Evolutionary conservation across 768 basidiomycete genomes (phyloP), one percentile per base, ranked within the genome.

Genomic region (Gymnopilus junonius): DNA sequence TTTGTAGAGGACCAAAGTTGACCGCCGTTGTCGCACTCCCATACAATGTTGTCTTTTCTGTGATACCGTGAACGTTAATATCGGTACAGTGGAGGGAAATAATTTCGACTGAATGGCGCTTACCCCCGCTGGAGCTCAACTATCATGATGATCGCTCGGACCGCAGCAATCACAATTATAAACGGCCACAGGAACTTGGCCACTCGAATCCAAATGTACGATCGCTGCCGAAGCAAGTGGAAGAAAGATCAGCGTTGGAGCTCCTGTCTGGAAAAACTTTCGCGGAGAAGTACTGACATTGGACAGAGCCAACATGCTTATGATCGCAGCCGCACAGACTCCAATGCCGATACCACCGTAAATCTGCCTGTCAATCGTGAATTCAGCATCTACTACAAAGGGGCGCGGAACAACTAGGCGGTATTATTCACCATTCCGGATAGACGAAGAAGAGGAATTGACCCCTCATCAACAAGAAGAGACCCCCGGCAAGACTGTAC

Each of bases 21-120:
- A 4, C 89, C 88, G 17, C 89, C 90, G 65, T 92, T 86, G 67
- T 83, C 79, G 72, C 90, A 91, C 75, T 90, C 88, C 89, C 90
- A 91, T 35, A 78, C 67, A 65, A 91, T 87, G 67, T 91, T 87
- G 76, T 85, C 82, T 74, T 88, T 83, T 62, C 89, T 90, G 74
- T 59, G 51, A 67, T 64, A 43, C 32, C 58, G 57, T 65, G 63
- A 67, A 58, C 65, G 46, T 69, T 67, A 69, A 69, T 69, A 59
- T 66, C 67, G 51, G 64, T 17, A 42, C 11, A 45, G 37, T 40
- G 6, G 55, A 55, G 42, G 39, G 54, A 43, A 56, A 59, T 45
- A 53, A 53, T 11, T 58, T 56, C 21, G 53, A 63, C 57, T 53
- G 59, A 55, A 57, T 70, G 59, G n/a, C 48, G 14, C 70, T 71